These are phyloP conservation scores for Sporothrix pseudoabietina DNA, from an alignment of 2,329 filamentous ascomycete species.

Conservation along the genomic window DNA sequence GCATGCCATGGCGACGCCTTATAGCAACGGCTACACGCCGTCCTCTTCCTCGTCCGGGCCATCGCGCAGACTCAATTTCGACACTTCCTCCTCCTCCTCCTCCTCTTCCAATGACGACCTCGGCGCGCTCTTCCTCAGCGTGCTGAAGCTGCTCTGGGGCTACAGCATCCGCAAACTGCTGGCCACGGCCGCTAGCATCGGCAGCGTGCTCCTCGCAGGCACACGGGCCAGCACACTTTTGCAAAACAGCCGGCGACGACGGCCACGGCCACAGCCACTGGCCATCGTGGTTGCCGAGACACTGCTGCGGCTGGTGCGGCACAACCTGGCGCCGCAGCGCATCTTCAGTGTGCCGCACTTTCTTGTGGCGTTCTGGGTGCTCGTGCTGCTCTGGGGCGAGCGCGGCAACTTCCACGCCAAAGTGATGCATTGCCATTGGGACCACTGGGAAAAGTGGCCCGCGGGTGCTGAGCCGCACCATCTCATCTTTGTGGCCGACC, in stretches of 20 bases:
- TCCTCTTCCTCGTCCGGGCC: neutral
- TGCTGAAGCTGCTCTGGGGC: slow-evolving; percentile 43
- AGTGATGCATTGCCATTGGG: slow-evolving; percentile 76
- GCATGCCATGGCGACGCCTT: slow-evolving; percentile 45
- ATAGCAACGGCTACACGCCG: slow-evolving; percentile 41
- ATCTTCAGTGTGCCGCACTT: slow-evolving; percentile 66
- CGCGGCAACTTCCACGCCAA: slow-evolving; percentile 71
- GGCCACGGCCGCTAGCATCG: neutral
- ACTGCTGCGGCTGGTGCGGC: slow-evolving; percentile 41
- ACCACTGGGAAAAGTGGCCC: slow-evolving; percentile 90
- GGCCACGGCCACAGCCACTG: slow-evolving; percentile 35
- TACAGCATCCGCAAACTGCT: slow-evolving; percentile 16
- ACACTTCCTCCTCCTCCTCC: slow-evolving; percentile 23
- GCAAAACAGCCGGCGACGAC: slow-evolving; percentile 28
- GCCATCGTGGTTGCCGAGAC: slow-evolving; percentile 32
- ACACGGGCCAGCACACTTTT: slow-evolving; percentile 27
- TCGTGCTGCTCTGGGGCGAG: slow-evolving; percentile 83
- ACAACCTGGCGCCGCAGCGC: slow-evolving; percentile 55
- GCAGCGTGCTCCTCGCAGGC: slow-evolving; percentile 28
- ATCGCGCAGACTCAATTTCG: neutral
- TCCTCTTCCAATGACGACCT: slow-evolving; percentile 41
- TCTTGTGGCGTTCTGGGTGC: slow-evolving; percentile 72
- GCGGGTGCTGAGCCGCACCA: slow-evolving; percentile 77
- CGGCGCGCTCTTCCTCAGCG: slow-evolving; percentile 38
- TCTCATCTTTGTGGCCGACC: slow-evolving; percentile 82